Evolutionary conservation across 1,284 basidiomycete species (phyloP).

Genomic region (Lentinus polychrous): DNA sequence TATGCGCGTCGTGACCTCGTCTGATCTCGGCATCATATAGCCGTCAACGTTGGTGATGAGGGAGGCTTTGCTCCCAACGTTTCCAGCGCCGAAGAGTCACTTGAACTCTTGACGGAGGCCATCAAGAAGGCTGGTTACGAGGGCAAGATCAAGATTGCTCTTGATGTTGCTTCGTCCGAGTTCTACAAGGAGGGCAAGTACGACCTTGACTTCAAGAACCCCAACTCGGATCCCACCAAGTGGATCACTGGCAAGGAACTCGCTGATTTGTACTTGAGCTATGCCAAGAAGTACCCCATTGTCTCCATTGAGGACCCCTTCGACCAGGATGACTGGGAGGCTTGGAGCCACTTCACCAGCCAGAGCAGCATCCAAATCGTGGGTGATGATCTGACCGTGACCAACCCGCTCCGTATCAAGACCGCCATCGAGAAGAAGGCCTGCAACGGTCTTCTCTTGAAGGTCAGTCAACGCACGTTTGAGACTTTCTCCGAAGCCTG

Average conservation of each 20-base stretch:
- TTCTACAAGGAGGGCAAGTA: slow-evolving; percentile 99
- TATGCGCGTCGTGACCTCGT: slow-evolving; percentile 1
- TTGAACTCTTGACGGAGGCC: slow-evolving; percentile 92
- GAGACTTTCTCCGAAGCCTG: not conserved
- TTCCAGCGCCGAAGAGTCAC: slow-evolving; percentile 92
- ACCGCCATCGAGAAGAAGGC: slow-evolving; percentile 99
- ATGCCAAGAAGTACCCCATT: slow-evolving; percentile 91
- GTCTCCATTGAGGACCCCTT: slow-evolving; percentile 99
- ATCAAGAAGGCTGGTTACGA: slow-evolving; percentile 98
- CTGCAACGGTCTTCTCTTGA: slow-evolving; percentile 97
- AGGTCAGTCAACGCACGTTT: slow-evolving; percentile 40
- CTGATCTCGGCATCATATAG: slow-evolving; percentile 33
- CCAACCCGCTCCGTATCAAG: slow-evolving; percentile 97
- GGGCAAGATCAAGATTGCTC: slow-evolving; percentile 97
- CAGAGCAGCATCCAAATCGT: slow-evolving; percentile 84
- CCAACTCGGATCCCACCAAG: slow-evolving; percentile 96
- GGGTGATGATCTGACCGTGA: slow-evolving; percentile 97
- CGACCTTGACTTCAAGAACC: slow-evolving; percentile 99
- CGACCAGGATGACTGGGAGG: slow-evolving; percentile 99
- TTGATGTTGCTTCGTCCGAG: slow-evolving; percentile 98
- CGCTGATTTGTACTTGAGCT: slow-evolving; percentile 86
- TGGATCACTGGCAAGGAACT: slow-evolving; percentile 94
- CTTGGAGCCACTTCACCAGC: slow-evolving; percentile 90
- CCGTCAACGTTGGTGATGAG: slow-evolving; percentile 99
- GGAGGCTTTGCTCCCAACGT: slow-evolving; percentile 99